Percentiles rank a stretch among this genome's conserved stretches.
phyloP scores from a whole-genome alignment of 805 yeast genomes.

The Yamadazyma ubonensis region DNA sequence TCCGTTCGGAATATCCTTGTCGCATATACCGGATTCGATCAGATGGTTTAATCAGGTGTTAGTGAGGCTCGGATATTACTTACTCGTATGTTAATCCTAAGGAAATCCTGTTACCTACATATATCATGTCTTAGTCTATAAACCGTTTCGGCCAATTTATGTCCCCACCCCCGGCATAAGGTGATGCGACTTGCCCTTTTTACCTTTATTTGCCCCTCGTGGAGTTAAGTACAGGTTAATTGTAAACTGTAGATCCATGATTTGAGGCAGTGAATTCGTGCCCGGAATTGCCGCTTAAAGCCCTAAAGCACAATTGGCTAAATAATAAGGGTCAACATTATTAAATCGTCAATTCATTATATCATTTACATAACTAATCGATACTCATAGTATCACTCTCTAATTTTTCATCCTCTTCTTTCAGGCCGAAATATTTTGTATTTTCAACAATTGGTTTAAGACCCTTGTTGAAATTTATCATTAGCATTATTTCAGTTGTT shows the following conservation, averaged over 20 bases:
- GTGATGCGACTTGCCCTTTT: too few relatives aligned
- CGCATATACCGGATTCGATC: slow-evolving; percentile 3
- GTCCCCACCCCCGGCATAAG: too few relatives aligned
- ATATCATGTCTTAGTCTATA: too few relatives aligned
- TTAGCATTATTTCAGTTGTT: slow-evolving; percentile 16
- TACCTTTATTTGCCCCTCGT: too few relatives aligned
- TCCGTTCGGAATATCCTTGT: slow-evolving; percentile 3
- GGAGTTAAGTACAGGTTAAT: too few relatives aligned
- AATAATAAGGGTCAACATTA: background rate
- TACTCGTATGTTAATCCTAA: background rate
- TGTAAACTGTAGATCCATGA: too few relatives aligned
- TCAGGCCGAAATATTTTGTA: slow-evolving; percentile 1
- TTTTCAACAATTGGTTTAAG: slow-evolving; percentile 17
- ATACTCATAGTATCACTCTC: slow-evolving; percentile 4
- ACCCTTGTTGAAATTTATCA: slow-evolving; percentile 21
- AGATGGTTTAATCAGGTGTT: slow-evolving; percentile 4
- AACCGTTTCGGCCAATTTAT: too few relatives aligned
- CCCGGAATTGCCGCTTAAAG: too few relatives aligned
- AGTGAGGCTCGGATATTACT: background rate
- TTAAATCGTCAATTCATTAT: background rate
- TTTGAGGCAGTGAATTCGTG: too few relatives aligned
- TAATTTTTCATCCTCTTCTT: slow-evolving; percentile 1
- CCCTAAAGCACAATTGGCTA: too few relatives aligned
- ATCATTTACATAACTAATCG: background rate
- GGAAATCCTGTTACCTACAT: too few relatives aligned